phyloP scores from a whole-genome alignment of 164 flowering plant genomes.

The Chimonanthus salicifolius region DNA sequence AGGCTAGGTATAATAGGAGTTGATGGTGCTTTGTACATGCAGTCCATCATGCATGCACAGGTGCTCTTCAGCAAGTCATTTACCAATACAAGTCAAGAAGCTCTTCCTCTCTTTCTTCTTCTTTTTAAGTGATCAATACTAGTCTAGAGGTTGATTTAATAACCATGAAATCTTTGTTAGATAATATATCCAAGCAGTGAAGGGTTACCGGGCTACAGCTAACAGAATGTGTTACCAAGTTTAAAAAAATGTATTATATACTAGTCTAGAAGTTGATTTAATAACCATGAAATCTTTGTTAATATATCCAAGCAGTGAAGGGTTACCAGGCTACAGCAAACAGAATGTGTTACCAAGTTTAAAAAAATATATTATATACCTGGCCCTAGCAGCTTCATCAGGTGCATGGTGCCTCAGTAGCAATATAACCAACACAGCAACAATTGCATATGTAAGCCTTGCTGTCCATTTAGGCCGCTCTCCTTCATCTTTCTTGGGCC shows the following conservation, averaged over 20 bases:
- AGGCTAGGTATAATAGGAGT: too few relatives aligned
- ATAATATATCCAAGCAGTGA: background rate
- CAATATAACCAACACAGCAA: constrained; percentile 56
- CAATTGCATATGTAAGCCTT: constrained; percentile 65
- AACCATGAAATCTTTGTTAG: background rate
- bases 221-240: background rate
- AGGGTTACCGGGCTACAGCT: background rate
- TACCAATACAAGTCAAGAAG: background rate
- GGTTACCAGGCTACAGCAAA: background rate
- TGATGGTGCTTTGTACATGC: background rate
- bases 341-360: background rate
- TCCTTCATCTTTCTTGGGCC: constrained; percentile 96
- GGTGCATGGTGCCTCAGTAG: constrained; percentile 93
- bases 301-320: background rate
- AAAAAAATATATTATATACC: constrained; percentile 41
- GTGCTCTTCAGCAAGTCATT: background rate
- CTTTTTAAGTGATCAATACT: background rate
- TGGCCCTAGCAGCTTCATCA: constrained; percentile 98
- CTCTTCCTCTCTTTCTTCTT: background rate
- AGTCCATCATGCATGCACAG: background rate
- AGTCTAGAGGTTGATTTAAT: background rate
- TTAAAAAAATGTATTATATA: constrained; percentile 11
- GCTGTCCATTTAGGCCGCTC: constrained; percentile 94
- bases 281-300: background rate
- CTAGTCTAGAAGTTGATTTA: background rate